Evolutionary conservation across 352 stramenopile species (phyloP), one percentile per base, ranked within the genome.

Genomic region (Phytophthora parvispora): DNA sequence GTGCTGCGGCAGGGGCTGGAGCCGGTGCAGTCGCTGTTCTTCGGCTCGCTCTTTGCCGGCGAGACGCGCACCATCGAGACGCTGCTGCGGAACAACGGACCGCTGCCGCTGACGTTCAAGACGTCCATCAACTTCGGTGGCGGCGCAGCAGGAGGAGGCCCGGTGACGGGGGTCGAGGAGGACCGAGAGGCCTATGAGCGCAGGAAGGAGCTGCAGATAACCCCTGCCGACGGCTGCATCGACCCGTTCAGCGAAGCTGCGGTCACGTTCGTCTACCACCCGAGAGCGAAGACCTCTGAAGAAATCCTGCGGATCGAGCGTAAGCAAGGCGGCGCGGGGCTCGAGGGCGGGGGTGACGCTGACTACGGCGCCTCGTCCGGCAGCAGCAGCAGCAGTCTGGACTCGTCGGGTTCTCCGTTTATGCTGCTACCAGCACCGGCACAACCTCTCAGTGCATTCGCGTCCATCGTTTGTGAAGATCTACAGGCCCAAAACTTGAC

Each of bases 21-120:
- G 1, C 69, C 74, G 2, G 77, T 95, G 5, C 72, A 72, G 6
- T 76, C 54, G 8, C 60, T 97, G 6, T 84, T 84, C 55, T 95
- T 97, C 65, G 87, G 89, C 1, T 84, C 85, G 15, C 64, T 96
- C 6, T 92, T 95, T 54, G 74, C 82, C 0, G 86, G 89, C 3
- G 89, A 95, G 50, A 77, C 45, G 3, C 72, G 74, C 18, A 64
- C 67, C 0, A 80, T 95, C 34, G 83, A 93, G 61, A 93, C 87
- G 1, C 27, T 94, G 15, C 47, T 95, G 28, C 76, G 80, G 18
- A 95, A 97, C 70, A 95, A 97, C 51, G 89, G 87, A 0, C 89
- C 89, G 1, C 72, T 87, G 28, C 86, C 83, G 1, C 51, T 96
- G 18, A 53, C 68, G 7, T 96, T 94, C 57, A 81, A 89, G 45